phyloP scores from a whole-genome alignment of 1,284 basidiomycete species.

The Bjerkandera adusta region DNA sequence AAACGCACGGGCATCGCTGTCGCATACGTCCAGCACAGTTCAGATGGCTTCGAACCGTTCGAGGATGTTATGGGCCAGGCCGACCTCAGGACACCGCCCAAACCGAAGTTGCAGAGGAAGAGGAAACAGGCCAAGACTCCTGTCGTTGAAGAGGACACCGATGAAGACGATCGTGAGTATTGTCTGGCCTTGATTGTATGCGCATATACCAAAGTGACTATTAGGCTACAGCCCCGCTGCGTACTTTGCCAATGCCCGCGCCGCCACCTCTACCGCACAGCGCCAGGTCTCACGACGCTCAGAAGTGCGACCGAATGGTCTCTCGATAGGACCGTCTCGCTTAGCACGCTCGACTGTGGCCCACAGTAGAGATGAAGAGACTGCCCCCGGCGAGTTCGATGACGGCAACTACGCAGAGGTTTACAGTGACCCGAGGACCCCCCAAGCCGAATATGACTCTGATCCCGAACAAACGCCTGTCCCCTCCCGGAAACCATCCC shows the following conservation, averaged over 20 bases:
- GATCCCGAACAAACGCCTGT: slow-evolving; percentile 21
- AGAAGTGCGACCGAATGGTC: slow-evolving; percentile 45
- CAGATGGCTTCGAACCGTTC: slow-evolving; percentile 85
- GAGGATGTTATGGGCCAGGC: slow-evolving; percentile 71
- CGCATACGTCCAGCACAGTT: slow-evolving; percentile 64
- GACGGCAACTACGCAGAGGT: slow-evolving; percentile 20
- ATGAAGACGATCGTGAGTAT: slow-evolving; percentile 57
- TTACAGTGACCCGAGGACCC: slow-evolving; percentile 10
- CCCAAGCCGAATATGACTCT: slow-evolving; percentile 21
- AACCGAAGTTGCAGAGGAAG: slow-evolving; percentile 37
- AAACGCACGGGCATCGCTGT: slow-evolving; percentile 75
- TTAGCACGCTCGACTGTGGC: slow-evolving; percentile 37
- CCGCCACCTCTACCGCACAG: slow-evolving; percentile 40
- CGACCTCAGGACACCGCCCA: slow-evolving; percentile 61
- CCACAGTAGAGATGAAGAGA: slow-evolving; percentile 35
- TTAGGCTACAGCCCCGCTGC: slow-evolving; percentile 46
- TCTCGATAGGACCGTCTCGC: slow-evolving; percentile 44
- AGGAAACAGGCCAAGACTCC: slow-evolving; percentile 36
- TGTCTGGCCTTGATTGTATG: too few species aligned
- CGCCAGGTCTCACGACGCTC: slow-evolving; percentile 50
- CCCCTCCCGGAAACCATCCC: slow-evolving; percentile 10
- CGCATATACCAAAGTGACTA: slow-evolving; percentile 19
- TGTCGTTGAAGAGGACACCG: slow-evolving; percentile 33
- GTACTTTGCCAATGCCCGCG: slow-evolving; percentile 52
- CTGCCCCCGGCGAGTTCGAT: slow-evolving; percentile 24